phyloP scores from a whole-genome alignment of 2,329 filamentous ascomycete genomes.

The Ophidiomyces ophidiicola region DNA sequence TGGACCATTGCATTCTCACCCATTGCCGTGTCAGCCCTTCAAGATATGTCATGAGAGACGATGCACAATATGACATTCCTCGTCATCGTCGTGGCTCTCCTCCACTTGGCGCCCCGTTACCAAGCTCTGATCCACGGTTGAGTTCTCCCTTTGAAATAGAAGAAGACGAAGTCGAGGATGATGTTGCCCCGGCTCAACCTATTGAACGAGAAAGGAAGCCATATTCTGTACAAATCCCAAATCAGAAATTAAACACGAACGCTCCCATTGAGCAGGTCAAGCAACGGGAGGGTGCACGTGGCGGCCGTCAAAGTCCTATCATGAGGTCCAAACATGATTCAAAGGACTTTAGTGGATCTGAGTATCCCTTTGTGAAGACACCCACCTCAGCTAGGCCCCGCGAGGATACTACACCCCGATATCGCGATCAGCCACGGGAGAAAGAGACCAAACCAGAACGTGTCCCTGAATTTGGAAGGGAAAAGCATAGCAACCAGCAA shows the following conservation, averaged over 20 bases:
- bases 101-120: slow-evolving; percentile 4
- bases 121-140: slow-evolving; percentile 15
- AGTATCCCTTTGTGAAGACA: slow-evolving; percentile 1
- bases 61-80: slow-evolving; percentile 23
- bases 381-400: slow-evolving; percentile 49
- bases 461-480: slow-evolving; percentile 20
- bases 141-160: slow-evolving; percentile 24
- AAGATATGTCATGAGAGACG: slow-evolving; percentile 21
- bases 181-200: slow-evolving; percentile 35
- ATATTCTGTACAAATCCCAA: slow-evolving; percentile 40
- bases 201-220: slow-evolving; percentile 56
- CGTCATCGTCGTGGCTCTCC: slow-evolving; percentile 16
- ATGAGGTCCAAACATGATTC: not conserved
- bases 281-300: slow-evolving; percentile 3
- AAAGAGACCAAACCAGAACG: slow-evolving; percentile 21
- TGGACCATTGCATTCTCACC: slow-evolving; percentile 49
- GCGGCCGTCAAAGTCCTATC: slow-evolving; percentile 2
- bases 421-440: slow-evolving; percentile 3
- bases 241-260: slow-evolving; percentile 1
- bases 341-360: slow-evolving; percentile 2
- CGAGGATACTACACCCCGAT: slow-evolving; percentile 24
- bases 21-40: slow-evolving; percentile 40
- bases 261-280: slow-evolving; percentile 7
- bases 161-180: slow-evolving; percentile 27
- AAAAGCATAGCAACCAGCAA: slow-evolving; percentile 19